Conservation (phyloP, 106 monocot genomes). For the Platanthera guangdongensis region DNA sequence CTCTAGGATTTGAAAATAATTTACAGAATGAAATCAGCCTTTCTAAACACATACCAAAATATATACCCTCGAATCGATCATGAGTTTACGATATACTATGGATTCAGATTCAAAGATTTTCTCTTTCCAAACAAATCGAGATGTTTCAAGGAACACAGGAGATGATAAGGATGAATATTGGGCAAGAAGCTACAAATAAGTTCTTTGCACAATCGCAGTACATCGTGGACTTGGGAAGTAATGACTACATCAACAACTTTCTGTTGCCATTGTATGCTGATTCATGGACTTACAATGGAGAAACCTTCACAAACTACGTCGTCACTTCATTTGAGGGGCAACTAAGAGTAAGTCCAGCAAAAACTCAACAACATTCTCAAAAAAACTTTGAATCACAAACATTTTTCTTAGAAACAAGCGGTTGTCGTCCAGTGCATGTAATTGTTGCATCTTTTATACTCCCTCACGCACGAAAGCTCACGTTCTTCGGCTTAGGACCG, state of each 20-base stretch:
- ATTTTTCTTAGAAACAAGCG: background rate
- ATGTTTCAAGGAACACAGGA: constrained; percentile 77
- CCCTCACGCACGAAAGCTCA: constrained; percentile 45
- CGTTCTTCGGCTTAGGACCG: constrained; percentile 85
- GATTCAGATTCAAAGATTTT: constrained; percentile 85
- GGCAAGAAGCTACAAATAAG: constrained; percentile 31
- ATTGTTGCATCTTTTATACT: constrained; percentile 39
- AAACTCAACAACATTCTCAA: background rate
- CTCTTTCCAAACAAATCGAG: constrained; percentile 86
- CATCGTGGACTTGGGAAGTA: constrained; percentile 74
- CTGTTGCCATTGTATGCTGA: constrained; percentile 72
- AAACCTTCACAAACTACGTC: constrained; percentile 54
- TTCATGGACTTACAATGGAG: constrained; percentile 69
- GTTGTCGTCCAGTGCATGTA: background rate
- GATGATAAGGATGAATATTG: constrained; percentile 66
- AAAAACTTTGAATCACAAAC: background rate
- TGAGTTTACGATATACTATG: background rate
- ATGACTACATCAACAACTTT: constrained; percentile 97
- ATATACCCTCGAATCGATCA: too few relatives aligned
- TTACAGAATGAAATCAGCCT: too few relatives aligned
- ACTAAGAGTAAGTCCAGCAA: constrained; percentile 32
- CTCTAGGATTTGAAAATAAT: too few relatives aligned
- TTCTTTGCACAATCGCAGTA: constrained; percentile 69
- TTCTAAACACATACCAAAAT: too few relatives aligned
- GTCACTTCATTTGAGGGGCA: constrained; percentile 49